Percentiles rank a stretch among this genome's conserved stretches.
Evolutionary conservation across 2,329 filamentous ascomycete species (phyloP).

Genomic region (Balansia obtecta): DNA sequence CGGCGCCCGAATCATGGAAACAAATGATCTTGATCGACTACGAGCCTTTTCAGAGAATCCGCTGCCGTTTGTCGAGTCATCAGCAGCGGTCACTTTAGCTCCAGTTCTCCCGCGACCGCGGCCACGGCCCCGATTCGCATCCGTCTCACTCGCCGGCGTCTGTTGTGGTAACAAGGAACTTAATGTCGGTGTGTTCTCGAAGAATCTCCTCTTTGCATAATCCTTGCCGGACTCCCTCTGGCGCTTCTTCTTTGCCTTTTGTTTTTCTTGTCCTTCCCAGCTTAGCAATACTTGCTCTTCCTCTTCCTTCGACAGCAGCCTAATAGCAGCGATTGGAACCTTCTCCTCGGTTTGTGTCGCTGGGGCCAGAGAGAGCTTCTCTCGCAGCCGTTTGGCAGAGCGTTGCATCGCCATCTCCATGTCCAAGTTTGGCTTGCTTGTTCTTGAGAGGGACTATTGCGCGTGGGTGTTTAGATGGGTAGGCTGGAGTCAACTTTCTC

Average conservation of each 20-base stretch:
- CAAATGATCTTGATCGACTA: constrained; percentile 23
- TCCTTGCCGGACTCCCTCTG: constrained; percentile 13
- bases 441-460: constrained; percentile 1
- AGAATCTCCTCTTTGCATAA: constrained; percentile 14
- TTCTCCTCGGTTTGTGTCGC: constrained; percentile 10
- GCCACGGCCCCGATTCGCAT: constrained; percentile 4
- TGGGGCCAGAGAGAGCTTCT: constrained; percentile 4
- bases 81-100: constrained; percentile 5
- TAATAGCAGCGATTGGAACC: constrained; percentile 17
- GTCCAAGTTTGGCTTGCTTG: constrained; percentile 1
- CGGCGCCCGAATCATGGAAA: constrained; percentile 21
- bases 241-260: constrained; percentile 28
- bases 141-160: constrained; percentile 4
- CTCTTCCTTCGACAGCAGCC: constrained; percentile 17
- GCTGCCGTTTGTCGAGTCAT: constrained; percentile 10
- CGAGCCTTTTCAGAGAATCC: constrained; percentile 12
- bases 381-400: neutral
- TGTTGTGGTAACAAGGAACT: constrained; percentile 8
- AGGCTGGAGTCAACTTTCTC: no score
- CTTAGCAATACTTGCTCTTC: constrained; percentile 43
- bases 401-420: constrained; percentile 5
- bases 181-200: constrained; percentile 20
- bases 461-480: no score
- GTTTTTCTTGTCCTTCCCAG: constrained; percentile 44
- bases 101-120: constrained; percentile 1